Percentiles rank a stretch among this genome's conserved stretches.
Conservation (phyloP, 441 rosid genomes). For the Mallotus repandus region DNA sequence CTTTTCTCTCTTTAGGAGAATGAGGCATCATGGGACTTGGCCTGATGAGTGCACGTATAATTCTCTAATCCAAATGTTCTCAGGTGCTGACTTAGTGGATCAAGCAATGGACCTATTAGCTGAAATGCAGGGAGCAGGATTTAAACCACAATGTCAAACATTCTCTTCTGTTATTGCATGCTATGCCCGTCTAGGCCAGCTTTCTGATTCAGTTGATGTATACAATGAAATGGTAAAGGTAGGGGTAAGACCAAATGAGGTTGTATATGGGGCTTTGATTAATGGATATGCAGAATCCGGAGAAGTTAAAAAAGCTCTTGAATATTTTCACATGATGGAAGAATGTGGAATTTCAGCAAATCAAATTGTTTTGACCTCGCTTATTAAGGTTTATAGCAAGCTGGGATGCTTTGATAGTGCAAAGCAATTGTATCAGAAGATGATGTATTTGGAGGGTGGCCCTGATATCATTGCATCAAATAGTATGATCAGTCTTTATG, state of each 20-base stretch:
- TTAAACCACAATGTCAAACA: constrained; percentile 59
- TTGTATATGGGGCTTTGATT: constrained; percentile 77
- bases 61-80: constrained; percentile 76
- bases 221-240: constrained; percentile 52
- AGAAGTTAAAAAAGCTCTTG: constrained; percentile 63
- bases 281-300: constrained; percentile 79
- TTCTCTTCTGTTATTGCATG: constrained; percentile 71
- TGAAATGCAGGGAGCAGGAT: constrained; percentile 67
- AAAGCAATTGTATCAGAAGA: constrained; percentile 55
- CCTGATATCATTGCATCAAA: constrained; percentile 75
- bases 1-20: constrained; percentile 60
- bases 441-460: constrained; percentile 60
- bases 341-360: constrained; percentile 58
- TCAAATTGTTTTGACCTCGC: constrained; percentile 68
- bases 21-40: constrained; percentile 87
- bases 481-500: constrained; percentile 73
- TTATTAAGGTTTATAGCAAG: constrained; percentile 80
- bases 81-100: constrained; percentile 70
- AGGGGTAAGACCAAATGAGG: constrained; percentile 79
- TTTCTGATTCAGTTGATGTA: constrained; percentile 58
- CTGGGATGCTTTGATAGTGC: constrained; percentile 76
- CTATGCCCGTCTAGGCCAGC: constrained; percentile 65
- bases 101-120: constrained; percentile 61
- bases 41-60: constrained; percentile 88
- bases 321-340: constrained; percentile 59